Conservation (phyloP, 208 protist genomes). For the Lotmaria passim region DNA sequence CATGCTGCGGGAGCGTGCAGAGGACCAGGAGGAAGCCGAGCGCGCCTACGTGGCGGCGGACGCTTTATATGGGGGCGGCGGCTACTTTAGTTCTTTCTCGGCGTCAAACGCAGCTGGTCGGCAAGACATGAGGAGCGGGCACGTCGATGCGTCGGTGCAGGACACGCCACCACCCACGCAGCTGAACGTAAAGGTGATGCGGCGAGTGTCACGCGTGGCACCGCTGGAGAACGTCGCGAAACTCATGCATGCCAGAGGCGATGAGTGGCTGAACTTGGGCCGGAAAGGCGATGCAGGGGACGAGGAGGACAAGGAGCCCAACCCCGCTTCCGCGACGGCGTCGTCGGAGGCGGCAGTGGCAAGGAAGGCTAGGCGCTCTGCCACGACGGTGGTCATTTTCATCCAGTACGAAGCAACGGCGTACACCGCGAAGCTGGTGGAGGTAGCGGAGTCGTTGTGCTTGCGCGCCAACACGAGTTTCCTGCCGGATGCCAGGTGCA, state of each 20-base stretch:
- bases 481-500: constrained; percentile 36
- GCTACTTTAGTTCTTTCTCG: constrained; percentile 11
- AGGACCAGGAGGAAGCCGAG: constrained; percentile 5
- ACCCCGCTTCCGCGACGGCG: not conserved
- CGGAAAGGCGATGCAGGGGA: not conserved
- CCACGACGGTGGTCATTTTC: constrained; percentile 23
- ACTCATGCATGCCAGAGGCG: constrained; percentile 14
- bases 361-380: not conserved
- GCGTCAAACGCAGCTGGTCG: not conserved
- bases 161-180: not conserved
- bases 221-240: constrained; percentile 20
- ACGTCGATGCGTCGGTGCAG: not conserved
- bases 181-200: constrained; percentile 14
- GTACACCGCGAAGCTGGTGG: constrained; percentile 2
- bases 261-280: constrained; percentile 6
- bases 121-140: no score
- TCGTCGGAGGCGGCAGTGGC: not conserved
- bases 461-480: constrained; percentile 12
- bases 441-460: constrained; percentile 21
- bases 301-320: constrained; percentile 3
- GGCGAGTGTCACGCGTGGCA: constrained; percentile 19
- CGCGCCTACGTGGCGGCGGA: constrained; percentile 14
- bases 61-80: constrained; percentile 7
- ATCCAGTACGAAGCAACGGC: constrained; percentile 27
- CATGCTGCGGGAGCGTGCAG: constrained; percentile 15